Conservation (phyloP, 2,329 filamentous ascomycete genomes). For the Cladosporium sp. region DNA sequence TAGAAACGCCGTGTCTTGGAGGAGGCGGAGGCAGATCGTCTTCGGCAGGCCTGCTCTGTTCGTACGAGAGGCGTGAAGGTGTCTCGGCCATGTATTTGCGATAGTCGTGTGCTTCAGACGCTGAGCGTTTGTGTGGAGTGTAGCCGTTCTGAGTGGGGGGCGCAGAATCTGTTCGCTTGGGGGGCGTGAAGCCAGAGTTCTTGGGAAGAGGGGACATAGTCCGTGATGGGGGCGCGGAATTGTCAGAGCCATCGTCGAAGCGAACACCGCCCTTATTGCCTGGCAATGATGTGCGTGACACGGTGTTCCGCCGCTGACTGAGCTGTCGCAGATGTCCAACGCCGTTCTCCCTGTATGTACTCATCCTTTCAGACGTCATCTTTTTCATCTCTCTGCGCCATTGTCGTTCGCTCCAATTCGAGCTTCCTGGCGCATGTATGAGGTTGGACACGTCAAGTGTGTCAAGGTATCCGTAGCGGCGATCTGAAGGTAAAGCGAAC, state of each 20-base stretch:
- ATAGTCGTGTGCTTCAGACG: slow-evolving; percentile 50
- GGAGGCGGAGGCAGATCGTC: slow-evolving; percentile 43
- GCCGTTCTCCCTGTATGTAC: slow-evolving; percentile 36
- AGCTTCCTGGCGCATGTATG: slow-evolving; percentile 75
- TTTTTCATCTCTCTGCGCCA: slow-evolving; percentile 92
- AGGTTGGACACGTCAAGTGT: slow-evolving; percentile 79
- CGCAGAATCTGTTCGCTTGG: slow-evolving; percentile 47
- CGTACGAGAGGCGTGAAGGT: slow-evolving; percentile 43
- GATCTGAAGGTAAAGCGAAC: slow-evolving; percentile 94
- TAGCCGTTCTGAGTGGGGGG: slow-evolving; percentile 36
- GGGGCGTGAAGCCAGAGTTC: slow-evolving; percentile 33
- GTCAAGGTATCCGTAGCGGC: slow-evolving; percentile 87
- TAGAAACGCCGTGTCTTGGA: slow-evolving; percentile 35
- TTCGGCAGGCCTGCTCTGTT: slow-evolving; percentile 32
- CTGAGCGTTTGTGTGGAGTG: slow-evolving; percentile 49
- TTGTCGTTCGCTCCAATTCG: slow-evolving; percentile 77
- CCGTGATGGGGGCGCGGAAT: slow-evolving; percentile 48
- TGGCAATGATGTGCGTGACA: slow-evolving; percentile 39
- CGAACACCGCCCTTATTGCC: slow-evolving; percentile 37
- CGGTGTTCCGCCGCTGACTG: slow-evolving; percentile 45
- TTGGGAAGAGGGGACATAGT: slow-evolving; percentile 44
- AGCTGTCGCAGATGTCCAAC: slow-evolving; percentile 28
- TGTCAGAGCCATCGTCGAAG: slow-evolving; percentile 45
- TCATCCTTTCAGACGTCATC: slow-evolving; percentile 77
- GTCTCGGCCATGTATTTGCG: slow-evolving; percentile 43